Conservation (phyloP, 2,329 filamentous ascomycete genomes). For the Achaetomium macrosporum region DNA sequence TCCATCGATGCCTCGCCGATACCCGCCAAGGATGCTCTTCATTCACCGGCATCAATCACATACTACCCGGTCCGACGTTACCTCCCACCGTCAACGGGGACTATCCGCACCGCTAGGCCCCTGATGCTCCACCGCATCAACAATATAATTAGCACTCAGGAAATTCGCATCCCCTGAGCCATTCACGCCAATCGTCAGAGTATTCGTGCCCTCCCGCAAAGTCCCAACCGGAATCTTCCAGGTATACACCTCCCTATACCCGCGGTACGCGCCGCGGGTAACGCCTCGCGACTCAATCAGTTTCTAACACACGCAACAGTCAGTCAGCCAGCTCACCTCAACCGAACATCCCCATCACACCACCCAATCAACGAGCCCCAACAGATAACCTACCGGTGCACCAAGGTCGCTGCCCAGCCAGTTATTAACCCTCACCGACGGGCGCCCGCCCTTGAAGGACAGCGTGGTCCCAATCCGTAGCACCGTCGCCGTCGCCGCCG, state of each 20-base stretch:
- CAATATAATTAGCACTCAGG: too few relatives aligned
- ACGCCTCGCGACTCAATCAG: conserved; percentile 54
- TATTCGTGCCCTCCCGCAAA: conserved; percentile 46
- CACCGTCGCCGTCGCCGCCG: conserved; percentile 38
- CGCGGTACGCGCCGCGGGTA: conserved; percentile 52
- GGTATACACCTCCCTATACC: conserved; percentile 51
- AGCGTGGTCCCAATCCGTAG: conserved; percentile 53
- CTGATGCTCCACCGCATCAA: too few relatives aligned
- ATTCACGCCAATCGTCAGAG: conserved; percentile 47
- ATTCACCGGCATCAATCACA: too few relatives aligned
- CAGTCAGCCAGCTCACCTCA: conserved; percentile 19
- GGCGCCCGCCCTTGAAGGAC: conserved; percentile 49
- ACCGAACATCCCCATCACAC: neutral
- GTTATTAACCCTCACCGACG: conserved; percentile 36
- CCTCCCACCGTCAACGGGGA: too few relatives aligned
- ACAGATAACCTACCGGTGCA: conserved; percentile 28
- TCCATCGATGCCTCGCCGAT: too few relatives aligned
- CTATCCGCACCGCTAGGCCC: too few relatives aligned
- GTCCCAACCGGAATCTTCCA: conserved; percentile 45
- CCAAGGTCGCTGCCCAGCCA: conserved; percentile 29
- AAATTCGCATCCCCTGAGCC: too few relatives aligned
- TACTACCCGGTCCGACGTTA: too few relatives aligned
- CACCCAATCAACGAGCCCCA: too few relatives aligned
- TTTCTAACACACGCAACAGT: conserved; percentile 29
- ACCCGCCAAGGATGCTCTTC: too few relatives aligned